phyloP scores from a whole-genome alignment of 345 rosid species.

The Populus ilicifolia region DNA sequence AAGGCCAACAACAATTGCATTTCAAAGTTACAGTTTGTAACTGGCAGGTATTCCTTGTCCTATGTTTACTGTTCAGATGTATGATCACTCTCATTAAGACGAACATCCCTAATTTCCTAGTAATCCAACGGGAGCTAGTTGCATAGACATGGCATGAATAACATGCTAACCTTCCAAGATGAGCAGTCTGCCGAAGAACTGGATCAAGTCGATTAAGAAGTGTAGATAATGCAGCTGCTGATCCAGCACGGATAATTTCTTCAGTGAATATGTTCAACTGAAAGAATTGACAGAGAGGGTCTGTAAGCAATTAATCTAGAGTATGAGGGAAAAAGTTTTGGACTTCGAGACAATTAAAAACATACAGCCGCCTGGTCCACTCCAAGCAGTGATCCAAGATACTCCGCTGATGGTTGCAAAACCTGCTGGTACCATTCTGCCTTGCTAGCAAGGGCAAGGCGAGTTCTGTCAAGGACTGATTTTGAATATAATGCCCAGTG shows the following conservation, averaged over 20 bases:
- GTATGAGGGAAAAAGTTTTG: not conserved
- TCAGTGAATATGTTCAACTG: slow-evolving; percentile 91
- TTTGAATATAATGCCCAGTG: slow-evolving; percentile 92
- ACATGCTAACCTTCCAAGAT: slow-evolving; percentile 82
- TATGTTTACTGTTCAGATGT: not conserved
- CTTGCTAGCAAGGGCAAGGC: slow-evolving; percentile 79
- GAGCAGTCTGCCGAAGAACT: slow-evolving; percentile 83
- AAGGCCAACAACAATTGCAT: slow-evolving; percentile 28
- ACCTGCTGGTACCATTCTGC: slow-evolving; percentile 80
- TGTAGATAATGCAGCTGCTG: slow-evolving; percentile 83
- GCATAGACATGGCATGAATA: not conserved
- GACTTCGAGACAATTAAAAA: slow-evolving; percentile 14
- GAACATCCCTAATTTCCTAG: not conserved
- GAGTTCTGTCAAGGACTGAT: slow-evolving; percentile 92
- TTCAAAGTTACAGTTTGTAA: slow-evolving; percentile 21
- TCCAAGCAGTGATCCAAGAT: slow-evolving; percentile 85
- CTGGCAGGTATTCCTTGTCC: not conserved
- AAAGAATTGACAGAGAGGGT: slow-evolving; percentile 15
- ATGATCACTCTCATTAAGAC: not conserved
- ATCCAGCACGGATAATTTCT: slow-evolving; percentile 95
- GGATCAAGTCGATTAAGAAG: slow-evolving; percentile 95
- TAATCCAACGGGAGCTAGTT: not conserved
- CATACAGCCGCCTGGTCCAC: slow-evolving; percentile 90
- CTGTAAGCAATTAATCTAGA: slow-evolving; percentile 1
- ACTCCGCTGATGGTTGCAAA: slow-evolving; percentile 92